Base-by-base conservation (phyloP, 768 basidiomycete species). In the Podaxis rugospora region DNA sequence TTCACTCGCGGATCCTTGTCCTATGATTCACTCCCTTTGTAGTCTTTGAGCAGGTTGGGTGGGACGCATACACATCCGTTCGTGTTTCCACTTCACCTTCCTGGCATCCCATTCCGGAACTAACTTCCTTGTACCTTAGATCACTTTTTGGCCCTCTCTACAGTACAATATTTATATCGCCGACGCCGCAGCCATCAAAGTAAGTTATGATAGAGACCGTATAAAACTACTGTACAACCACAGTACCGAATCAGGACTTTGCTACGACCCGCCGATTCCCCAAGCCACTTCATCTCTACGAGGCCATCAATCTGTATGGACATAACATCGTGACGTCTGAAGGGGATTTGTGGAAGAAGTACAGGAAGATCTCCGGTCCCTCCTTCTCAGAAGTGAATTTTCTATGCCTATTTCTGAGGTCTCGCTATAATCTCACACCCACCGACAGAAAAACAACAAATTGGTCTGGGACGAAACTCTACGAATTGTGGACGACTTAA, bases 241-340 rank as follows among this genome's bases (percentile, higher is more conserved):
- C 18, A 6, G 49, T 36, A 46, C 40, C 27, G 11, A 25, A 25
- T 11, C 63, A 86, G 85, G 84, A 85, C 69, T 72, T 86, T 4
- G 75, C 78, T 2, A 72, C 74, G 13, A 75, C 77, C 23, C 75
- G 83, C 11, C 78, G 80, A 13, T 89, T 87, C 64, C 82, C 84
- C 0, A 89, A 89, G 65, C 81, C 84, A 6, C 66, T 82, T 0
- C 63, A 78, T 4, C 66, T 74, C 27, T 88, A 88, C 63, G 62
- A 50, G 1, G 62, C 74, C 14, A 69, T 89, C 16, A 61, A 70
- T 0, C 75, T 84, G 59, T 89, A 80, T 66, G 87, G 88, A 5
- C 66, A 67, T 5, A 90, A 89, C 63, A 83, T 89, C 47, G 79
- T 89, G n/a, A 80, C 78, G 1, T 82, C 84, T 0, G 87, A 89